Percentiles rank a stretch among this genome's conserved stretches.
Conservation (phyloP, 306 rosid species). For the Luffa aegyptiaca region DNA sequence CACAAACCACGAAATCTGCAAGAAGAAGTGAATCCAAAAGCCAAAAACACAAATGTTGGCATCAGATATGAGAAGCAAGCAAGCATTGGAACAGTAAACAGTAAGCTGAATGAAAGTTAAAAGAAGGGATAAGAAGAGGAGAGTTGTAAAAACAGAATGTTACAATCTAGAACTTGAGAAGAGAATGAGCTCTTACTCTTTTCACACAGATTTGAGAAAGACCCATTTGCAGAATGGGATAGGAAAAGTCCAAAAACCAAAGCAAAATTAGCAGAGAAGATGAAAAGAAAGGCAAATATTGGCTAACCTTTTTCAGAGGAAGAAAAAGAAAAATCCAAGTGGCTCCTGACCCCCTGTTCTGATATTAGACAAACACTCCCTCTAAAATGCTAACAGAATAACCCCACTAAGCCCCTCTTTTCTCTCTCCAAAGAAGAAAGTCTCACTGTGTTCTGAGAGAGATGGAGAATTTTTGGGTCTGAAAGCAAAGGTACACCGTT, state of each 20-base stretch:
- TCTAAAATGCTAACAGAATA: conserved; percentile 1
- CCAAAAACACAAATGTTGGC: not conserved
- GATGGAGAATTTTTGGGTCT: conserved; percentile 35
- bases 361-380: conserved; percentile 12
- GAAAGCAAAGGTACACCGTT: conserved; percentile 36
- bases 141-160: not conserved
- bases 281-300: conserved; percentile 29
- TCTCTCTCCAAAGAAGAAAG: conserved; percentile 14
- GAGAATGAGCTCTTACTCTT: not conserved
- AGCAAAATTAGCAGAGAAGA: conserved; percentile 9
- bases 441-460: conserved; percentile 24
- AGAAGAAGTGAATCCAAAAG: not conserved
- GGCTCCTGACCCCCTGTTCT: conserved; percentile 5
- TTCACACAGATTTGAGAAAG: conserved; percentile 12
- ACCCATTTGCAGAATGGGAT: conserved; percentile 14
- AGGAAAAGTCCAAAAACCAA: conserved; percentile 2
- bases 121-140: not conserved
- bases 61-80: not conserved
- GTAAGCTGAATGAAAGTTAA: not conserved
- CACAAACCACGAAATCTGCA: not conserved
- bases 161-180: not conserved
- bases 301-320: conserved; percentile 26
- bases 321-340: conserved; percentile 1
- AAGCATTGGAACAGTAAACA: conserved; percentile 11
- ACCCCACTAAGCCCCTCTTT: not conserved